Conservation (phyloP, 176 grass and related monocot genomes). For the Eragrostis curvula region DNA sequence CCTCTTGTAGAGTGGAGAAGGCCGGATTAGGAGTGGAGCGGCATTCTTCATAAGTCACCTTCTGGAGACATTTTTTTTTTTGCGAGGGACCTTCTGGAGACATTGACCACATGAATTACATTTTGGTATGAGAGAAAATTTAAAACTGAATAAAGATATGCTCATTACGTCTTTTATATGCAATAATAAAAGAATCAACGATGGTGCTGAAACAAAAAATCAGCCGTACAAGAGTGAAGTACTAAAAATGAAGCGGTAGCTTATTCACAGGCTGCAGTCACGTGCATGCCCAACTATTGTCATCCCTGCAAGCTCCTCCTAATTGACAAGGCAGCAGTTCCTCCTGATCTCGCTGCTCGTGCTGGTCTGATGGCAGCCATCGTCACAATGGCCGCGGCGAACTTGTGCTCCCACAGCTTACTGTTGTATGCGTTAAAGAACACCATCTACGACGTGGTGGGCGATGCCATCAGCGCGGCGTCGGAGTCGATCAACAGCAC, state of each 20-base stretch:
- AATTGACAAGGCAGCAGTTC: constrained; percentile 39
- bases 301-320: background rate
- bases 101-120: no score
- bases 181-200: background rate
- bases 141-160: no score
- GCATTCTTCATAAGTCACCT: no score
- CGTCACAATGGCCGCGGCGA: constrained; percentile 42
- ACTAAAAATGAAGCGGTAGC: no score
- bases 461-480: constrained; percentile 23
- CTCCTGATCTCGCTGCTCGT: constrained; percentile 43
- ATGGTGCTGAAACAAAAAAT: background rate
- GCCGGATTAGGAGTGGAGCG: no score
- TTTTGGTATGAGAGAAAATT: no score
- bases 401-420: constrained; percentile 24
- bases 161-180: no score
- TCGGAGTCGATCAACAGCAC: constrained; percentile 70
- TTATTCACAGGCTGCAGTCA: background rate
- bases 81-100: no score
- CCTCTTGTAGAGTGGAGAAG: no score
- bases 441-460: background rate
- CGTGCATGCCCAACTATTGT: background rate
- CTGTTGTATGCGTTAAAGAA: background rate
- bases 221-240: no score
- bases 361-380: constrained; percentile 40
- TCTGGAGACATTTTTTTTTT: no score